Base-by-base conservation (phyloP, 2,329 filamentous ascomycete species). In the Trichophaea hybrida region DNA sequence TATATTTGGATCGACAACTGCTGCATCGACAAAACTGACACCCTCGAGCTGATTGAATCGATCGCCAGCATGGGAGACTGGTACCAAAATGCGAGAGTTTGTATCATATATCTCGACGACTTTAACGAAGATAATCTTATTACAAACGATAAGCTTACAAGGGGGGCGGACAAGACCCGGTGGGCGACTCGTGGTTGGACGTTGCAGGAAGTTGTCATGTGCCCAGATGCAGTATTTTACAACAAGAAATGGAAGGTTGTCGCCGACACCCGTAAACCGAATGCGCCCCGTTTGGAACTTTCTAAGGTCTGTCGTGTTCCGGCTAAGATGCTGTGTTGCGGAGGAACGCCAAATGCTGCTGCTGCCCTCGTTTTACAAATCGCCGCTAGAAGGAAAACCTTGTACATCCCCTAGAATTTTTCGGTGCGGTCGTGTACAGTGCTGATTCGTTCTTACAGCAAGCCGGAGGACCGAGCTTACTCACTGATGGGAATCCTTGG, bases 401-500 rank as follows among this genome's bases (percentile, higher is more conserved):
- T n/a, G n/a, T n/a, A n/a, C n/a, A n/a, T n/a, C n/a, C n/a, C n/a
- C n/a, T n/a, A n/a, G n/a, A n/a, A n/a, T n/a, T n/a, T n/a, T n/a
- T n/a, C n/a, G n/a, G n/a, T n/a, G n/a, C n/a, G n/a, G n/a, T n/a
- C n/a, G n/a, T 43, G 38, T n/a, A 43, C 46, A 17, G 7, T 17
- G n/a, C n/a, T n/a, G n/a, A n/a, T n/a, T n/a, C n/a, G n/a, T n/a
- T n/a, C n/a, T 12, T 13, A 12, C 5, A 34, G 1, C 40, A 7
- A 31, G 24, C 10, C 38, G 40, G 46, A 59, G 43, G 46, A 57
- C 52, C 38, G 15, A 8, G 4, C 33, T 10, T 57, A 79, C 76
- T 80, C 82, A 66, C 73, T 74, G 40, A 82, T 82, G 64, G 78
- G 81, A 31, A 77, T 83, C 70, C 80, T 82, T 60, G 80, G 80